phyloP scores from a whole-genome alignment of 2,329 filamentous ascomycete species.

The Fonsecaea erecta region DNA sequence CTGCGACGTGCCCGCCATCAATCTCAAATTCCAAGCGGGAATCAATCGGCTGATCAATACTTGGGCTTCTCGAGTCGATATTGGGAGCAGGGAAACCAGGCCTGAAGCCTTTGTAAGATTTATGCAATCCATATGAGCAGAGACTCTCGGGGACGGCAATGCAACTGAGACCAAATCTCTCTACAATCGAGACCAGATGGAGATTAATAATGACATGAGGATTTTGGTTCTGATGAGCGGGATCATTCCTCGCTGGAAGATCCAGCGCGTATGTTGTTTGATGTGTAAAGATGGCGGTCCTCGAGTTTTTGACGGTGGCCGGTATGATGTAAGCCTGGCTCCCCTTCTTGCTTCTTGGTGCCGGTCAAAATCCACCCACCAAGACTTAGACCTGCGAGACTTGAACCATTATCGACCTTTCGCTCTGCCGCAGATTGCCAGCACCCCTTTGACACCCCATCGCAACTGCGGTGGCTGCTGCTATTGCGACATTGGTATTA shows the following conservation, averaged over 20 bases:
- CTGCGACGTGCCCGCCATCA: not conserved
- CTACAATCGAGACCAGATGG: not conserved
- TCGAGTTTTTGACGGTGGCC: not conserved
- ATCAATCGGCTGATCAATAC: constrained; percentile 4
- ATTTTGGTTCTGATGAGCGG: constrained; percentile 13
- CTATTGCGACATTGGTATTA: constrained; percentile 17
- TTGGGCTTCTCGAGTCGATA: constrained; percentile 5
- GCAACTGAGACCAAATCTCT: not conserved
- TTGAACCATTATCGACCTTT: constrained; percentile 3
- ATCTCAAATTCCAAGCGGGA: not conserved
- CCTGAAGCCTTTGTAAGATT: constrained; percentile 11
- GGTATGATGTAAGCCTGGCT: constrained; percentile 14
- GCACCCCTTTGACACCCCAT: not conserved
- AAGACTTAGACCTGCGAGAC: not conserved
- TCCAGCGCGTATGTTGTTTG: not conserved
- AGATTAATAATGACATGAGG: constrained; percentile 18
- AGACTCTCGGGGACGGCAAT: not conserved
- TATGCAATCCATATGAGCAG: constrained; percentile 9
- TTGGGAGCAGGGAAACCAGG: constrained; percentile 3
- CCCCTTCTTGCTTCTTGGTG: not conserved
- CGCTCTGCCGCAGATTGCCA: constrained; percentile 2
- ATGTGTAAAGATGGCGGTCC: not conserved
- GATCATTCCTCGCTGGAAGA: not conserved
- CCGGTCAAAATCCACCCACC: constrained; percentile 7
- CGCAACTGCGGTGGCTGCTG: not conserved